Evolutionary conservation across 345 rosid genomes (phyloP), one percentile per base, ranked within the genome.

Genomic region (Camelina laxa): DNA sequence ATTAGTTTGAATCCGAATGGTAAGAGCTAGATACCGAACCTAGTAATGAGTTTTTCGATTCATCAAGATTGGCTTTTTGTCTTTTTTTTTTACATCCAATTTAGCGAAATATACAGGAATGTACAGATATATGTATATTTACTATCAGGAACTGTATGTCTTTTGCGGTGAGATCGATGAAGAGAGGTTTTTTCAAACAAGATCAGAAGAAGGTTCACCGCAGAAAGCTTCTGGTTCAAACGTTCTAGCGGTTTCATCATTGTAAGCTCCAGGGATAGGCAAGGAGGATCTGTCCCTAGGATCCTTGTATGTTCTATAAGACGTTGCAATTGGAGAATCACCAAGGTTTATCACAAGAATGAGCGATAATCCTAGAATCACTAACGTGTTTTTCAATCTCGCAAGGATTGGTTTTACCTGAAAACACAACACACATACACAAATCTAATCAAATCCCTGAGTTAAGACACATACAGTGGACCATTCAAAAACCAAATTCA

Each of bases 161-260:
- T 47, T n/a, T 38, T 4, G 67, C 19, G 33, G 19, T 20, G 54
- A 33, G 44, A 27, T 24, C 27, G 4, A 44, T 21, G 35, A 71
- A 39, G 44, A 17, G 10, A 38, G 0, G n/a, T n/a, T n/a, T 42
- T 21, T 38, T 70, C 57, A 74, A 17, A 85, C 65, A 72, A 84
- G 66, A 60, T 72, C 74, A 22, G 59, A 45, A 60, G 67, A 74
- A 55, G 94, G 89, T 77, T 89, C 94, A 7, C 94, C 92, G 8
- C 92, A 88, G 84, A 93, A 91, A 10, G 91, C 96, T 39, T 93
- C 97, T 0, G 92, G 96, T 81, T 93, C 98, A 3, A 93, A 93
- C 0, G 85, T 84, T 70, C 89, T 86, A 16, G 97, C 98, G 0
- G 96, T 86, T 21, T 89, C 92, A 12, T 89, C 97, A 1, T 75